Conservation (phyloP, 805 yeast genomes). For the Helenozyma baotianmanensis region DNA sequence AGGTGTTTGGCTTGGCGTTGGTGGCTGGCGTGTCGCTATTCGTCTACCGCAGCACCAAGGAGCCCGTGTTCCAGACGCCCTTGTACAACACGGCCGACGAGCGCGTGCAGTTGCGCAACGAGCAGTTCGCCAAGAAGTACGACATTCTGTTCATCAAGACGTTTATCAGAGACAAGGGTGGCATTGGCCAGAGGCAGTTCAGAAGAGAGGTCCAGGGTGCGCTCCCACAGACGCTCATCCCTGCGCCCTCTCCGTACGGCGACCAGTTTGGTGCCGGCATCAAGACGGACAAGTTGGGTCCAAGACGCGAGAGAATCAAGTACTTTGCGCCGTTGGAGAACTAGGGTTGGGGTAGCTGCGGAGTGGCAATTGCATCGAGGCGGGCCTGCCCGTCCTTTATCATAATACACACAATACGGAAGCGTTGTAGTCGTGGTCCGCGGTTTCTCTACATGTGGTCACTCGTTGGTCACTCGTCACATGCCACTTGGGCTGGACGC, state of each 20-base stretch:
- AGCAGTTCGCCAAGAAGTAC: slow-evolving; percentile 34
- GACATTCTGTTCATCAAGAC: slow-evolving; percentile 39
- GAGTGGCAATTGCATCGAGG: no score
- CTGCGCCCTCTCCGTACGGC: slow-evolving; percentile 38
- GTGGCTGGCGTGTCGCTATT: slow-evolving; percentile 31
- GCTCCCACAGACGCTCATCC: slow-evolving; percentile 31
- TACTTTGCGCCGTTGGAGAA: slow-evolving; percentile 35
- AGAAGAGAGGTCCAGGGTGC: slow-evolving; percentile 30
- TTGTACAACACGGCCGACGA: slow-evolving; percentile 31
- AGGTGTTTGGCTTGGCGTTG: slow-evolving; percentile 39
- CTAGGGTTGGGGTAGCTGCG: slow-evolving; percentile 2
- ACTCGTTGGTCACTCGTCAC: no score
- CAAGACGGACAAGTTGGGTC: slow-evolving; percentile 39
- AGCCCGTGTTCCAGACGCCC: slow-evolving; percentile 34
- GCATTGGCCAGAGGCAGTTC: slow-evolving; percentile 40
- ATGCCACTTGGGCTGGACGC: no score
- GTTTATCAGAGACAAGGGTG: slow-evolving; percentile 41
- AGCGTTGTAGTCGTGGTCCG: no score
- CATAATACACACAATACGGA: no score
- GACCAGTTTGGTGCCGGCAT: slow-evolving; percentile 42
- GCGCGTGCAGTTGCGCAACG: slow-evolving; percentile 32
- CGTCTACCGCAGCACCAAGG: slow-evolving; percentile 17
- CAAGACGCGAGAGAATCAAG: slow-evolving; percentile 40
- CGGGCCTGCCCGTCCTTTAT: no score
- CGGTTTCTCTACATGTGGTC: no score